A percentile compares a stretch with the other conserved stretches of the same genome.
Evolutionary conservation across 345 rosid genomes (phyloP).

Genomic region (Eutrema yunnanense): DNA sequence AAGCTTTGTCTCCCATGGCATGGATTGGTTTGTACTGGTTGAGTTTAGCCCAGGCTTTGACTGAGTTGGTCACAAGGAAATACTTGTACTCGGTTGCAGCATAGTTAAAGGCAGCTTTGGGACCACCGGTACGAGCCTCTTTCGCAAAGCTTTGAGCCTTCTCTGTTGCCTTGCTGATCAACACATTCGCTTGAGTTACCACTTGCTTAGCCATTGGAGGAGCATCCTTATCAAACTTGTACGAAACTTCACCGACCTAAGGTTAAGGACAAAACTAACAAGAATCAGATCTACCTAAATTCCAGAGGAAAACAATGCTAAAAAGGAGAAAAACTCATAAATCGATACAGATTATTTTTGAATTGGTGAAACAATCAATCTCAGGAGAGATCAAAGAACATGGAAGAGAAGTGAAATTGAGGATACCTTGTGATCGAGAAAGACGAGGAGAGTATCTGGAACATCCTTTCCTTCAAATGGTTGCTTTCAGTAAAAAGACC

Average conservation of each 20-base stretch:
- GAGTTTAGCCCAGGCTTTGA: conserved; percentile 51
- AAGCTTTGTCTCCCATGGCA: conserved; percentile 37
- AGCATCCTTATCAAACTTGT: conserved; percentile 62
- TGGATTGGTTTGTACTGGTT: conserved; percentile 44
- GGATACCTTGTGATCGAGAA: conserved; percentile 68
- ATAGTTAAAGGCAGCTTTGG: conserved; percentile 45
- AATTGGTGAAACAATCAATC: neutral
- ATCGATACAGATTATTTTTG: neutral
- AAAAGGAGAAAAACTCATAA: neutral
- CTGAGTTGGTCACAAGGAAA: conserved; percentile 43
- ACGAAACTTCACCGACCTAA: conserved; percentile 64
- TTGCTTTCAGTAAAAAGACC: neutral
- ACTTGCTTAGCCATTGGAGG: conserved; percentile 58
- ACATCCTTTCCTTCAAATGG: conserved; percentile 28
- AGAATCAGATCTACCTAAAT: neutral
- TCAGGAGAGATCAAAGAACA: too few relatives aligned
- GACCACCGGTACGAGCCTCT: conserved; percentile 58
- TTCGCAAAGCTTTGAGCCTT: conserved; percentile 45
- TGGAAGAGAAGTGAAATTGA: neutral
- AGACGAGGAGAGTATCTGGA: conserved; percentile 65
- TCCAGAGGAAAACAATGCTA: neutral
- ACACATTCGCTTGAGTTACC: conserved; percentile 32
- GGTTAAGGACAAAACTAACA: neutral
- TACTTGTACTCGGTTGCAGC: conserved; percentile 50
- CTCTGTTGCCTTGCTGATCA: conserved; percentile 38